Evolutionary conservation across 768 basidiomycete species (phyloP), one percentile per base, ranked within the genome.

Genomic region (Amanita polypyramis): DNA sequence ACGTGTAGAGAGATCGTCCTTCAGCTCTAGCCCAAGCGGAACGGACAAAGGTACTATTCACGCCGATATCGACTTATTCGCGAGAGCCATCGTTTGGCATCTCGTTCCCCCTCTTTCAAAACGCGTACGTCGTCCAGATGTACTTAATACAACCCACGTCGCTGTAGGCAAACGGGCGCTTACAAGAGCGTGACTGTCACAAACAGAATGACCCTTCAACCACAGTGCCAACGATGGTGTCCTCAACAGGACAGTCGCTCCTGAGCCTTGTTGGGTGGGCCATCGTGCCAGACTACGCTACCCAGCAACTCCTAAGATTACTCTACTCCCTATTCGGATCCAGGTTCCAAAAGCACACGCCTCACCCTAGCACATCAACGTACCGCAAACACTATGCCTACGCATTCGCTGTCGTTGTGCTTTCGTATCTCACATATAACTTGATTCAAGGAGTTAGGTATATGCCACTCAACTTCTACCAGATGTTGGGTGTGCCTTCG

Each of bases 401-500:
- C 46, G 71, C 77, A 1, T 86, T 80, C 55, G 69, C 82, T 9
- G 53, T 73, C 12, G 79, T 85, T 36, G 76, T 87, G 41, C 66
- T 81, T 15, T 70, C 70, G 5, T 88, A 85, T 58, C 77, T 87
- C 10, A 55, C 67, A 3, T 88, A 84, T 65, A 84, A 76, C 43
- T 64, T 88, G 51, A 53, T 79, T 36, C 66, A 80, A 47, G 75
- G 79, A 4, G 70, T 76, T 4, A 64, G 64, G n/a, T 65, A 73
- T 1, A 70, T 82, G 58, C 70, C 71, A 9, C 76, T 70, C n/a
- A 93, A 85, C 58, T 88, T 82, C 61, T 93, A 91, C 62, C 72
- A 90, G 52, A 70, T 86, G 11, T 76, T 92, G 15, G 78, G 74
- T 4, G 77, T 85, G 2, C 50, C 63, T 5, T 75, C 81, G 1